Evolutionary conservation across 495 filamentous ascomycete species (phyloP), one percentile per base, ranked within the genome.

Genomic region (Cercophora scortea): DNA sequence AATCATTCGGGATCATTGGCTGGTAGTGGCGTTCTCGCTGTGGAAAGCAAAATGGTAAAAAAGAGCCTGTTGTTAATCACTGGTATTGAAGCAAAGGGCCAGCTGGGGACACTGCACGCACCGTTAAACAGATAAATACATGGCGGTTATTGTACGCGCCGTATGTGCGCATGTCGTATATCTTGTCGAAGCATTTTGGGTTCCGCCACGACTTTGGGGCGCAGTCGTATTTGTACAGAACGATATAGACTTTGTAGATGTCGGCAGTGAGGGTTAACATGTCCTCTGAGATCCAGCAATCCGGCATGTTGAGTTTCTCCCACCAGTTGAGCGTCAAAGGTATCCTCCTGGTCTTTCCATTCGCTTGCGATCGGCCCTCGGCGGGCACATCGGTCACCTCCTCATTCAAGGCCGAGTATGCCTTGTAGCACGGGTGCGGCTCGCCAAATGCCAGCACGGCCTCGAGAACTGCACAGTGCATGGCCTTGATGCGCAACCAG

Each of bases 401-500:
- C 25, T 25, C 25, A 25, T 25, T 25, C 25, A 25, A 5, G 2
- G 25, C 25, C 12, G 18, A 18, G 43, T 64, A 61, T 25, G 55
- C 55, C 5, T 44, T 17, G 45, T 66, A 48, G 11, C 59, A 56
- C 18, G 57, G 60, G 36, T 67, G 64, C 2, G 47, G 18, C 11
- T 32, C 40, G 49, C 58, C 53, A 2, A 2, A 2, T 10, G 3
- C 9, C 3, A 67, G 47, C 10, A 60, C 56, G 34, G 42, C 47
- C 16, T 57, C 52, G 3, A 61, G 25, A 38, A 44, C 57, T 6
- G 16, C 40, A 12, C 61, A 52, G 45, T 67, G 64, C 42, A 65
- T 60, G 4, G 64, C 62, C 35, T 67, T 67, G 53, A 67, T 58
- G 6, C 53, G 50, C 6, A 61, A 34, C 64, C 64, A 67, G 25